phyloP scores from a whole-genome alignment of 2,329 filamentous ascomycete genomes.

The Macrophomina phaseolina region DNA sequence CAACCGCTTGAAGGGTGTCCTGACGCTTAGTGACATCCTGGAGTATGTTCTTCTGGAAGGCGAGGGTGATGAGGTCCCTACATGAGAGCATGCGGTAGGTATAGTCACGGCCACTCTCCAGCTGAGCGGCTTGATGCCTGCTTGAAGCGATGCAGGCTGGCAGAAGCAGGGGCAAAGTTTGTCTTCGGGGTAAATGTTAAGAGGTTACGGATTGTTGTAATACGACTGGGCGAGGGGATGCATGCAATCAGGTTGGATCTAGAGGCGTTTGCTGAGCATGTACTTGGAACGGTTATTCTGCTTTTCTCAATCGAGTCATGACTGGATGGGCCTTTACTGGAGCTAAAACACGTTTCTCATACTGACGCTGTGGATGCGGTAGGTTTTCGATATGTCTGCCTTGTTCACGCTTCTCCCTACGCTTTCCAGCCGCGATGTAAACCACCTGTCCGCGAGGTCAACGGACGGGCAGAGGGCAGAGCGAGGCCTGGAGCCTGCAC shows the following conservation, averaged over 20 bases:
- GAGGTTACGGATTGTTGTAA: constrained; percentile 14
- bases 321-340: not conserved
- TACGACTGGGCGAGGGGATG: constrained; percentile 3
- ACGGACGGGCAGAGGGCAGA: not conserved
- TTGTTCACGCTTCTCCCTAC: not conserved
- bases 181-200: constrained; percentile 5
- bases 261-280: constrained; percentile 22
- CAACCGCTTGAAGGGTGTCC: constrained; percentile 81
- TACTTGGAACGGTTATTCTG: constrained; percentile 9
- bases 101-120: too few relatives aligned
- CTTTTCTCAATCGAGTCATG: not conserved
- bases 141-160: not conserved
- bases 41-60: constrained; percentile 89
- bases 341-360: not conserved
- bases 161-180: not conserved
- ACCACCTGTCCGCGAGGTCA: not conserved
- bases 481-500: not conserved
- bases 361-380: constrained; percentile 1
- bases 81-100: not conserved
- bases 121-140: not conserved
- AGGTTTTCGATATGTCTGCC: not conserved
- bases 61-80: constrained; percentile 59
- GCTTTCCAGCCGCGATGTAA: not conserved
- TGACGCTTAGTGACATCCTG: constrained; percentile 94
- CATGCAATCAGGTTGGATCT: constrained; percentile 18